Evolutionary conservation across 306 rosid genomes (phyloP).

Genomic region (Arachis stenosperma): DNA sequence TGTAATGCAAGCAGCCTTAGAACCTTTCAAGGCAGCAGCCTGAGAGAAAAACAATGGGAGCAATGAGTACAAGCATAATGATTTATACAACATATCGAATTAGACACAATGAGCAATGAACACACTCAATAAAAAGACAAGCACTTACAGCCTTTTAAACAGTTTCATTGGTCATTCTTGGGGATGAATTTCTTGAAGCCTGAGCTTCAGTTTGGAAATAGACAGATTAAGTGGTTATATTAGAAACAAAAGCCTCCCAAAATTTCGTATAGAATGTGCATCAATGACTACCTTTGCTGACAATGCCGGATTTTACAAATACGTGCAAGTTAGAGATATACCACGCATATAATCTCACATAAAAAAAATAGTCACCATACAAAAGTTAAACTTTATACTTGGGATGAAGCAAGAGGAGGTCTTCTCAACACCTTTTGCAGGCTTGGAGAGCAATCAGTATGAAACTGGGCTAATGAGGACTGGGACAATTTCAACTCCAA

Average conservation of each 20-base stretch:
- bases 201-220: constrained; percentile 44
- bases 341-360: background rate
- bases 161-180: constrained; percentile 84
- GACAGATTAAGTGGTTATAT: constrained; percentile 1
- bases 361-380: constrained; percentile 11
- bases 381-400: constrained; percentile 51
- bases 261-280: constrained; percentile 27
- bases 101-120: constrained; percentile 31
- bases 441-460: constrained; percentile 57
- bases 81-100: background rate
- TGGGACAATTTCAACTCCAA: constrained; percentile 80
- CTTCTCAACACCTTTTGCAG: too few species aligned
- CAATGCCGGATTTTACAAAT: constrained; percentile 61
- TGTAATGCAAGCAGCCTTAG: too few species aligned
- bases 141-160: constrained; percentile 90
- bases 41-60: too few species aligned
- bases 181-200: constrained; percentile 80
- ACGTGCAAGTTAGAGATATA: constrained; percentile 30
- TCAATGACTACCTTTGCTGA: constrained; percentile 72
- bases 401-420: constrained; percentile 69
- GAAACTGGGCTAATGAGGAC: constrained; percentile 89
- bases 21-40: background rate
- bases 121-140: constrained; percentile 7
- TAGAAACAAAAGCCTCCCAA: background rate
- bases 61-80: too few species aligned